Evolutionary conservation across 257 asterid species (phyloP).

Genomic region (Osmanthus fragrans): DNA sequence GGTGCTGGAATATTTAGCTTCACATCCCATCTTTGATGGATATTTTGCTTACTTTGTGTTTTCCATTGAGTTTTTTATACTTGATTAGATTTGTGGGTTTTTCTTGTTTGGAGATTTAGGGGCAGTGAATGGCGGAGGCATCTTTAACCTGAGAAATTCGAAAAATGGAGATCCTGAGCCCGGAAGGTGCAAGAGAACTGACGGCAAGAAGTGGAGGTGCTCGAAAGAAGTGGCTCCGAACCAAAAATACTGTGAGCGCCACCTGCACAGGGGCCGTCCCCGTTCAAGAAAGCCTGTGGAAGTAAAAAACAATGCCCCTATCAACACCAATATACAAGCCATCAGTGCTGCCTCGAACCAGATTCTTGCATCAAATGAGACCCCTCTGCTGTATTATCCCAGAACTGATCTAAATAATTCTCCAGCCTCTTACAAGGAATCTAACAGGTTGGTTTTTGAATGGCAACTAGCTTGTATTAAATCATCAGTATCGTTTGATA

Average conservation of each 20-base stretch:
- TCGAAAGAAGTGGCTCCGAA: conserved; percentile 76
- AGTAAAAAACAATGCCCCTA: conserved; percentile 32
- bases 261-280: conserved; percentile 82
- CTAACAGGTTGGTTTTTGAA: conserved; percentile 29
- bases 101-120: conserved; percentile 19
- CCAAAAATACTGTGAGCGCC: conserved; percentile 91
- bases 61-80: not conserved
- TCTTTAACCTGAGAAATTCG: conserved; percentile 33
- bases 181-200: conserved; percentile 88
- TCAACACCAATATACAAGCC: conserved; percentile 14
- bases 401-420: conserved; percentile 31
- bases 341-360: conserved; percentile 18
- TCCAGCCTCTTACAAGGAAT: conserved; percentile 25
- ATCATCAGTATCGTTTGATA: not conserved
- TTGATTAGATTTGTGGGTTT: not conserved
- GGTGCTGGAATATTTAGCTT: not conserved
- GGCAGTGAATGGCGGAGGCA: conserved; percentile 25
- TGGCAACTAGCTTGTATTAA: not conserved
- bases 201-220: conserved; percentile 97
- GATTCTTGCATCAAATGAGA: conserved; percentile 29
- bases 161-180: conserved; percentile 69
- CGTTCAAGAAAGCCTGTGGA: conserved; percentile 99
- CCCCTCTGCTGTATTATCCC: conserved; percentile 29
- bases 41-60: not conserved
- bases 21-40: not conserved